Base-by-base conservation (phyloP, 2,329 filamentous ascomycete species). In the Ceratocystis lukuohia region DNA sequence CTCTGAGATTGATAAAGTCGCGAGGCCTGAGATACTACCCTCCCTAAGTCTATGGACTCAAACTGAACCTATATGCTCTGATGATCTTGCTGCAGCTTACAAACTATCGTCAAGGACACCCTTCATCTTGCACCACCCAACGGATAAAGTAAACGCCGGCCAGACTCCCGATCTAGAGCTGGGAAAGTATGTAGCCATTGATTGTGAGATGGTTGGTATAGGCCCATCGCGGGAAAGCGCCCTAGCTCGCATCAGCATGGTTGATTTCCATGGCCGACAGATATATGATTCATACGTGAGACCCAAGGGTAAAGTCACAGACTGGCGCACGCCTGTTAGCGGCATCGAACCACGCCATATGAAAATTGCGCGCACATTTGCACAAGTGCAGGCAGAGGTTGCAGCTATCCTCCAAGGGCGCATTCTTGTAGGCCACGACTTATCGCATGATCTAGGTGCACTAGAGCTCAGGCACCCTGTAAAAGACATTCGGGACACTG, bases 181-280 rank as follows among this genome's bases (percentile, higher is more conserved):
- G 22, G 94, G 93, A 64, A 96, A 94, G 80, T 99, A 96, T 74
- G 78, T 99, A 53, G 88, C 89, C 22, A 84, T 99, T 61, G 94
- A 99, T 78, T 99, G 94, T 75, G 94, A 99, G 77, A 99, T 99
- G 94, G 94, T 99, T 30, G 94, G 93, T 61, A 84, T 95, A 12
- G 89, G 88, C 0, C 83, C 84, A 0, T 84, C 84, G 63, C 80
- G 87, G 69, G 83, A 86, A 72, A 91, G 90, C 45, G 86, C 85
- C 0, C 83, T 99, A 57, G 94, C 94, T 0, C 84, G 94, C 61
- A 90, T 93, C 66, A 96, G 89, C 73, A 79, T 96, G 17, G 92
- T 96, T 70, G 96, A 97, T 75, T 99, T 92, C 75, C 91, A 96
- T 74, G 92, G 92, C 20, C 84, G 88, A 33, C 91, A 96, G 75